Conservation (phyloP, 2,329 filamentous ascomycete species). For the Hymenoscyphus fructigenus region DNA sequence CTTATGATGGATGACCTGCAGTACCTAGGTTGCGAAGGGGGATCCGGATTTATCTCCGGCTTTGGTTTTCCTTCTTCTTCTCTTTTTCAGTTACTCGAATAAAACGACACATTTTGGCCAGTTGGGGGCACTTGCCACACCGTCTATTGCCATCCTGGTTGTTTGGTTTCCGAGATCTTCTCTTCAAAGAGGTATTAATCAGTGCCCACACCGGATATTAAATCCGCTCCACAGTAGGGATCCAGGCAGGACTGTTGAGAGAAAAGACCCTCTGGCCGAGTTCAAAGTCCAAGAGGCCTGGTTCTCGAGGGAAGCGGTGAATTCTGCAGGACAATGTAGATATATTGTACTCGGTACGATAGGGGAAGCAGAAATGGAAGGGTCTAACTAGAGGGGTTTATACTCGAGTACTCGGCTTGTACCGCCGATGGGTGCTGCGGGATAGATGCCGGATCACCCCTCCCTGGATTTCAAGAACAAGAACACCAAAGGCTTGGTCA, state of each 20-base stretch:
- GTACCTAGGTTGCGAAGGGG: too few relatives aligned
- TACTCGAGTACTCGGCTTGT: too few relatives aligned
- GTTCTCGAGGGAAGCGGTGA: neutral
- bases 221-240: neutral
- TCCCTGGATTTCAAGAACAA: neutral
- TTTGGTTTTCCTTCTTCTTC: neutral
- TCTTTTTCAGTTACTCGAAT: neutral
- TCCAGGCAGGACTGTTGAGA: neutral
- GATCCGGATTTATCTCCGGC: neutral
- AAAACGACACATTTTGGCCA: neutral
- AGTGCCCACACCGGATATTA: neutral
- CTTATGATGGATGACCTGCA: too few relatives aligned
- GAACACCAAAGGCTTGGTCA: neutral
- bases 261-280: neutral
- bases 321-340: constrained; percentile 7
- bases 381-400: too few relatives aligned
- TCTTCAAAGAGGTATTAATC: too few relatives aligned
- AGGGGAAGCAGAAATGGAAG: neutral
- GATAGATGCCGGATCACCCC: neutral
- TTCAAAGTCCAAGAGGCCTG: neutral
- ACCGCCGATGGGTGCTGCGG: neutral
- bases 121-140: neutral
- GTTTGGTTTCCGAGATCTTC: neutral
- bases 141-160: neutral
- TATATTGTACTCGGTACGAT: neutral